phyloP scores from a whole-genome alignment of 164 flowering plant genomes.

The Chimonanthus praecox region DNA sequence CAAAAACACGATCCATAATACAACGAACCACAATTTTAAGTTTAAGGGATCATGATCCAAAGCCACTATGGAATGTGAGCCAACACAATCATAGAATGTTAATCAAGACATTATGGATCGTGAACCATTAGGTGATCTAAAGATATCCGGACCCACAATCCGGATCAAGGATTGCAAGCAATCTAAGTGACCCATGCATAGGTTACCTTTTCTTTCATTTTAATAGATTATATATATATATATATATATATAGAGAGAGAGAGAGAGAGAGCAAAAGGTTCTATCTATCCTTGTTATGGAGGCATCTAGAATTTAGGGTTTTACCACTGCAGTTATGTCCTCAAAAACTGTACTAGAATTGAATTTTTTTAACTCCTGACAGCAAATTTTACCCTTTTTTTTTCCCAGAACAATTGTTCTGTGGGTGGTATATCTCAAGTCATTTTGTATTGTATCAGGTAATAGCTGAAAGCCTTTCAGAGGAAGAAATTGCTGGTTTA shows the following conservation, averaged over 20 bases:
- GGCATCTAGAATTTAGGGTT: background rate
- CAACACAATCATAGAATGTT: no score
- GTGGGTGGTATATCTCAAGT: background rate
- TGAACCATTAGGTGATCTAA: no score
- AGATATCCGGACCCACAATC: no score
- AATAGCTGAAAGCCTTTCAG: constrained; percentile 95
- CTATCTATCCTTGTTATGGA: background rate
- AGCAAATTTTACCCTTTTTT: background rate
- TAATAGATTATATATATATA: no score
- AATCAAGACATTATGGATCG: no score
- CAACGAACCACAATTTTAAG: no score
- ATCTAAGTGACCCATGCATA: no score
- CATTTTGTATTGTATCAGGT: constrained; percentile 37
- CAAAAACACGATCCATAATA: no score
- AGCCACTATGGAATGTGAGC: no score
- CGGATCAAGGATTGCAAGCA: no score
- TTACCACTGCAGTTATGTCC: background rate
- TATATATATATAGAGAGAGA: background rate
- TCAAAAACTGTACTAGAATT: background rate
- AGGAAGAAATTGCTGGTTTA: constrained; percentile 96
- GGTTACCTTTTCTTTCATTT: no score
- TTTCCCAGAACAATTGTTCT: background rate
- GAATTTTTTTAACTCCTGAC: background rate
- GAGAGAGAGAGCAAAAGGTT: background rate
- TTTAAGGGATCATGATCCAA: no score